Percentiles rank a stretch among this genome's conserved stretches.
Evolutionary conservation across 305 asterid species (phyloP).

Genomic region (Fraxinus xanthoxyloides): DNA sequence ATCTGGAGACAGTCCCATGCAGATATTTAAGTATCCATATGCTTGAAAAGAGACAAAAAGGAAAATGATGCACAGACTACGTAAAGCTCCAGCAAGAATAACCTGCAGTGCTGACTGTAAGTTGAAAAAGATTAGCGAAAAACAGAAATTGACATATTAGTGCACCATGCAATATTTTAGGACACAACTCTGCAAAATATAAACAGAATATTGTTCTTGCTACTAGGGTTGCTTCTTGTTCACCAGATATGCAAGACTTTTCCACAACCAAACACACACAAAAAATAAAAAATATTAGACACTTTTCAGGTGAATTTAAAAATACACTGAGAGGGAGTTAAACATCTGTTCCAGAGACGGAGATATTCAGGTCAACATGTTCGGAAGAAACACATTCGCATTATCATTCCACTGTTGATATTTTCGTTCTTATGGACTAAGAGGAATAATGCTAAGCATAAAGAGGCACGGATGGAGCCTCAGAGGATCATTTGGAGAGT

Average conservation of each 20-base stretch:
- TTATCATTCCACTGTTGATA: too few species aligned
- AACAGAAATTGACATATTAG: neutral
- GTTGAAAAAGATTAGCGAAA: neutral
- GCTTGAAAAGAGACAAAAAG: slow-evolving; percentile 84
- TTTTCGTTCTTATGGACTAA: neutral
- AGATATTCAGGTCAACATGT: neutral
- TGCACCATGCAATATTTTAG: neutral
- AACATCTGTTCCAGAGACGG: neutral
- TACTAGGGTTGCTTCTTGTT: neutral
- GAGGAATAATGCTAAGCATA: neutral
- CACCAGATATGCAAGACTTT: neutral
- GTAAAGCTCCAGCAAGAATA: slow-evolving; percentile 61
- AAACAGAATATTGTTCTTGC: neutral
- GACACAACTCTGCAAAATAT: neutral
- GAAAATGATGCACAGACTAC: slow-evolving; percentile 51
- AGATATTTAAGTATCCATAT: slow-evolving; percentile 72
- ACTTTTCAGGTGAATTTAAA: neutral
- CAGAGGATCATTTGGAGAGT: neutral
- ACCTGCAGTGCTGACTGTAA: slow-evolving; percentile 55
- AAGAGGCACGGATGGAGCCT: neutral
- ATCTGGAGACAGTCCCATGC: slow-evolving; percentile 44
- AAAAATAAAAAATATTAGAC: neutral
- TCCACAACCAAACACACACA: neutral
- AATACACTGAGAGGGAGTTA: neutral
- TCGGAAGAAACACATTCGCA: neutral